These are phyloP conservation scores for Phytophthora sp. DNA, from an alignment of 352 stramenopile genomes.

Conservation along the genomic window DNA sequence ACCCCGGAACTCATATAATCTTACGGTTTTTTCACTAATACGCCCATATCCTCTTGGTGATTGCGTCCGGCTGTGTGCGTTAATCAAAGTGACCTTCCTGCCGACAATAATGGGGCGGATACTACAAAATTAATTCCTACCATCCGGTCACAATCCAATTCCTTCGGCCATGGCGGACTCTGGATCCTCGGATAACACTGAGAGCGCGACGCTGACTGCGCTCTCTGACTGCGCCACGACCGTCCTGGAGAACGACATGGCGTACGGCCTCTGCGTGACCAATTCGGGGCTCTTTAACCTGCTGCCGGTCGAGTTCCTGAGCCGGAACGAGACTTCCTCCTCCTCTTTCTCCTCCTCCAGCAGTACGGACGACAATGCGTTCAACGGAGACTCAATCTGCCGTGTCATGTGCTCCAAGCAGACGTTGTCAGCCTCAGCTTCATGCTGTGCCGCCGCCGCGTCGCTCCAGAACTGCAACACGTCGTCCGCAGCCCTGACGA, in stretches of 20 bases:
- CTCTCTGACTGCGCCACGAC: slow-evolving; percentile 45
- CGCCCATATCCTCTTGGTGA: too few species aligned
- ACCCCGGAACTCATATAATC: too few species aligned
- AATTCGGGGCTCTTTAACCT: slow-evolving; percentile 66
- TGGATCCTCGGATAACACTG: slow-evolving; percentile 35
- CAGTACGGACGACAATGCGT: slow-evolving; percentile 1
- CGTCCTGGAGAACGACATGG: slow-evolving; percentile 44
- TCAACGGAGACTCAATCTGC: slow-evolving; percentile 38
- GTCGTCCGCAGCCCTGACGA: slow-evolving; percentile 21
- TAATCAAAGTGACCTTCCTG: slow-evolving; percentile 20
- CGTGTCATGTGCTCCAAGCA: slow-evolving; percentile 45
- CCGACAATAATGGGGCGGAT: too few species aligned
- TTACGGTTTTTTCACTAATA: too few species aligned
- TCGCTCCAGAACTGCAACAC: slow-evolving; percentile 40
- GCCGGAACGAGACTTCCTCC: neutral
- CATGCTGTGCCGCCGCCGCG: slow-evolving; percentile 42
- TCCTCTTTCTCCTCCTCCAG: slow-evolving; percentile 12
- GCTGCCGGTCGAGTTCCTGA: slow-evolving; percentile 15
- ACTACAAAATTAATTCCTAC: neutral
- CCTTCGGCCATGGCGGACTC: slow-evolving; percentile 33
- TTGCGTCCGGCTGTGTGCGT: too few species aligned
- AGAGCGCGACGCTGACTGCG: slow-evolving; percentile 30
- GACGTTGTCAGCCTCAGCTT: slow-evolving; percentile 35
- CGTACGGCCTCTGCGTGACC: slow-evolving; percentile 65
- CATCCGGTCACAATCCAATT: slow-evolving; percentile 12